Evolutionary conservation across 2,329 filamentous ascomycete species (phyloP), one percentile per base, ranked within the genome.

Genomic region (Cercospora zeae-maydis): DNA sequence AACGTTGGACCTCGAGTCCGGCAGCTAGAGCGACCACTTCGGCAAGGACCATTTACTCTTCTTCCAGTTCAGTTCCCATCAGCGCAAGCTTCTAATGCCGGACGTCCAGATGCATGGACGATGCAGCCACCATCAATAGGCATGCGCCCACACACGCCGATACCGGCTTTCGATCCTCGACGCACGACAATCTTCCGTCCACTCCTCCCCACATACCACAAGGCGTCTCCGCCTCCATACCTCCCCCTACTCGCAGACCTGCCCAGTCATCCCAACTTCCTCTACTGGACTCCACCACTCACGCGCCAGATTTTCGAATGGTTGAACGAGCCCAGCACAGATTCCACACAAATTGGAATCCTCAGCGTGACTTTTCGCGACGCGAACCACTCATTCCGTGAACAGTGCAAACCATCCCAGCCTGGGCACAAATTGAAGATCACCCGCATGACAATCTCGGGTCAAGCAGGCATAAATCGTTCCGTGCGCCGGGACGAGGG

Each of bases 191-290:
- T 58, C 8, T 47, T 58, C 24, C 55, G 37, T 14, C 55, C 55
- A 21, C 55, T 58, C 21, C 55, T 58, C n/a, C 55, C 55, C 21
- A 37, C 36, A 14, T 58, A 58, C 39, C 34, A 47, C 55, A 58
- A 30, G 45, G 55, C 55, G 8, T 58, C 55, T 42, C 37, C 55
- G 11, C 55, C 55, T 19, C 55, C 55, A 45, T 16, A n/a, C 14
- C 14, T 10, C n/a, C n/a, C 47, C 9, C 47, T 27, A 10, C 39
- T 27, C 10, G 55, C 36, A n/a, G 24, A 14, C n/a, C 24, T 30
- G 37, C 19, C 27, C 3, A 27, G 8, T 11, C 14, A 21, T 14
- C 14, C 39, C n/a, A n/a, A 31, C 8, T 31, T 30, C 27, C 36
- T 47, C 34, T 37, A 58, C 24, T 58, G 55, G 55, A 8, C 13